Conservation (phyloP, 2,329 filamentous ascomycete species). For the Clarireedia paspali region DNA sequence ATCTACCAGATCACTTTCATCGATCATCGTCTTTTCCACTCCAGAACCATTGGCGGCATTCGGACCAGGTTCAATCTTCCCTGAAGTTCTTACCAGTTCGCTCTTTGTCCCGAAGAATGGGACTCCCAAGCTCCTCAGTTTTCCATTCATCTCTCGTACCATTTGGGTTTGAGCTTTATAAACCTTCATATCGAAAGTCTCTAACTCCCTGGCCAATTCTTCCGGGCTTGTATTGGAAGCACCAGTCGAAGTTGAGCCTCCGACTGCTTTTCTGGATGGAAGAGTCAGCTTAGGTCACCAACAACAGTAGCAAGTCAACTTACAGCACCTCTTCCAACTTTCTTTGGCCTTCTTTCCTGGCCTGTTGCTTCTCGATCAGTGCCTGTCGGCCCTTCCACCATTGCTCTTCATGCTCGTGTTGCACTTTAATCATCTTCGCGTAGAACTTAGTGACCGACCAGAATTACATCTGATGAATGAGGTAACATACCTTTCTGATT, state of each 20-base stretch:
- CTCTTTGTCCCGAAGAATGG: constrained; percentile 51
- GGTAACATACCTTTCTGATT: constrained; percentile 31
- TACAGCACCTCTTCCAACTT: constrained; percentile 48
- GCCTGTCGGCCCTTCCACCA: constrained; percentile 49
- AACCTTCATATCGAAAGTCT: constrained; percentile 53
- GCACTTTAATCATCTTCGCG: constrained; percentile 50
- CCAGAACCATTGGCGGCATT: constrained; percentile 6
- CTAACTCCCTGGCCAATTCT: constrained; percentile 46
- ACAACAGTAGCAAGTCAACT: constrained; percentile 19
- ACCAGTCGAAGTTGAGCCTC: constrained; percentile 31
- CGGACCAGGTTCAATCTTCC: constrained; percentile 12
- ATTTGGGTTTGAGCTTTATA: constrained; percentile 51
- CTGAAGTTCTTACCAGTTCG: constrained; percentile 34
- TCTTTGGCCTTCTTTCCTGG: constrained; percentile 43
- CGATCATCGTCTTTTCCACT: constrained; percentile 27
- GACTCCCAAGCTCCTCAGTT: constrained; percentile 49
- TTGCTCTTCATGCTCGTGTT: constrained; percentile 53
- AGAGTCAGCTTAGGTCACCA: neutral
- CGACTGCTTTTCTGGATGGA: constrained; percentile 35
- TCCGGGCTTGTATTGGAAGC: constrained; percentile 25
- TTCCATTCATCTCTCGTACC: constrained; percentile 47
- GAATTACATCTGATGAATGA: neutral
- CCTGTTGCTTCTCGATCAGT: constrained; percentile 42
- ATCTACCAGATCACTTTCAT: constrained; percentile 34
- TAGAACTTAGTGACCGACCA: no score